phyloP scores from a whole-genome alignment of 176 grass and related monocot species.

The Dactylis glomerata region DNA sequence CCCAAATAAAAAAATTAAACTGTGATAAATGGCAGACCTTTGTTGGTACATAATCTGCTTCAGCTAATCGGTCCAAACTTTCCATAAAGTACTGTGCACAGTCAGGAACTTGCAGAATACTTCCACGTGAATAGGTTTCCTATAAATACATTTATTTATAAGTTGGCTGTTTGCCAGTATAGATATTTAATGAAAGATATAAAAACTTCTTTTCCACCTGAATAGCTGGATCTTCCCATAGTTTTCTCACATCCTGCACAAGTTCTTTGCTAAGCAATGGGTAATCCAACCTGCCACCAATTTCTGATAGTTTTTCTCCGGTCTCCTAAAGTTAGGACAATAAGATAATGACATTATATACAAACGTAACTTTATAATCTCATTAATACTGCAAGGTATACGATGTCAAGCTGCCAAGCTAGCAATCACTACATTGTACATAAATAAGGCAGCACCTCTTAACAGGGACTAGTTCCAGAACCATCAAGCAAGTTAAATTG shows the following conservation, averaged over 20 bases:
- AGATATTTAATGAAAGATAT: background rate
- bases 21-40: conserved; percentile 47
- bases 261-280: conserved; percentile 72
- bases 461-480: conserved; percentile 3
- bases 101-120: conserved; percentile 89
- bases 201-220: conserved; percentile 49
- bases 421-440: background rate
- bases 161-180: background rate
- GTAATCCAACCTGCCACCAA: conserved; percentile 66
- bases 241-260: conserved; percentile 50
- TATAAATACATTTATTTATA: conserved; percentile 31
- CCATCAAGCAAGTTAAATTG: background rate
- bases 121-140: conserved; percentile 86
- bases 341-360: background rate
- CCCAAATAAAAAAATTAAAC: background rate
- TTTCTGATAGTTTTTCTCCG: conserved; percentile 84
- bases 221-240: conserved; percentile 93
- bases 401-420: background rate
- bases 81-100: conserved; percentile 99
- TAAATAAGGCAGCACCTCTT: background rate
- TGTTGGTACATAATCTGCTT: conserved; percentile 80
- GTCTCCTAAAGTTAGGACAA: conserved; percentile 52
- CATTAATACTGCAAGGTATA: background rate
- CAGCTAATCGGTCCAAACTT: conserved; percentile 75
- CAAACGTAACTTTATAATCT: background rate